Evolutionary conservation across 164 flowering plant genomes (phyloP), one percentile per base, ranked within the genome.

Genomic region (Sextonia rubra): DNA sequence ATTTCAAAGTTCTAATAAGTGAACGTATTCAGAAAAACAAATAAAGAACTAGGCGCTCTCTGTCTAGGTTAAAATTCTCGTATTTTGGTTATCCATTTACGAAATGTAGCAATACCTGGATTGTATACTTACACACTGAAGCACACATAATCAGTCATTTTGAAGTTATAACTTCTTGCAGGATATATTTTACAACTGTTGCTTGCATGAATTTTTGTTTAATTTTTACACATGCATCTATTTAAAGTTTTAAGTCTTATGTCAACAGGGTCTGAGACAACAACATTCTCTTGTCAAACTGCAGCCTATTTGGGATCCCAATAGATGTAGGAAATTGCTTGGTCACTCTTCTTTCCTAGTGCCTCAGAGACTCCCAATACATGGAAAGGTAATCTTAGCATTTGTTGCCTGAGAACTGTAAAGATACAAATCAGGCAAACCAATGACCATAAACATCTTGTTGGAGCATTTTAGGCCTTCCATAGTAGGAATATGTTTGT

Each of bases 341-440:
- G 61, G 76, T 69, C 67, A 74, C 29, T 25, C 14, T 30, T 29
- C 20, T 22, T 69, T 71, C 58, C 49, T 62, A 44, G 71, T 71
- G 30, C 70, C 77, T 4, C 66, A 75, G 63, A 78, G 76, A 64
- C 64, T 66, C 18, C 60, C 71, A 30, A 73, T 69, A 66, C 20
- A 78, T 67, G 73, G 73, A 61, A 83, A 73, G 88, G 94, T 88
- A 82, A 80, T 80, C 61, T 69, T 66, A 58, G 47, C 25, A 55
- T 63, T 58, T 71, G 32, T 49, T 69, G 26, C 69, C 20, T 44
- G 15, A 12, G 12, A 32, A 37, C 58, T 47, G 2, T 5, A 4
- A 49, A 44, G 52, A 29, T 29, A 23, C 12, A 18, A 37, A 52
- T 52, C 17, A 52, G 0, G 58, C 44, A 52, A 52, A 52, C 58